phyloP scores from a whole-genome alignment of 352 stramenopile species.

The Hyphochytrium catenoides region DNA sequence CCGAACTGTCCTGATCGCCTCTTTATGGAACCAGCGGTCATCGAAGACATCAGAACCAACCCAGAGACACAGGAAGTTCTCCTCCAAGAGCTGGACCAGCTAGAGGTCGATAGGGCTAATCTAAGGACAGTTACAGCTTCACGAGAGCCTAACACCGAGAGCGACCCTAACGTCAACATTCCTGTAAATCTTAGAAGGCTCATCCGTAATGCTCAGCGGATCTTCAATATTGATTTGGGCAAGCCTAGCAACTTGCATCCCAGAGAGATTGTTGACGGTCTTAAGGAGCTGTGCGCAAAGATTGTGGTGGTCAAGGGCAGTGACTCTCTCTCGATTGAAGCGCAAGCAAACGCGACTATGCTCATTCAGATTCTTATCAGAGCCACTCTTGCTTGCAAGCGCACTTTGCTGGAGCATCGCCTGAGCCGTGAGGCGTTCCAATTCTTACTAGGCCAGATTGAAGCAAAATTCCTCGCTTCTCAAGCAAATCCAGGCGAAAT shows the following conservation, averaged over 20 bases:
- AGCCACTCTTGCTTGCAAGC: slow-evolving; percentile 85
- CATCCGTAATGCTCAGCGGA: slow-evolving; percentile 86
- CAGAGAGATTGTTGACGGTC: slow-evolving; percentile 55
- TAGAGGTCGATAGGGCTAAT: slow-evolving; percentile 81
- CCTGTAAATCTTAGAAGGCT: slow-evolving; percentile 81
- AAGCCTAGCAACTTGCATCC: slow-evolving; percentile 79
- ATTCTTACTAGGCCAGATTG: slow-evolving; percentile 83
- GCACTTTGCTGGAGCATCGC: slow-evolving; percentile 81
- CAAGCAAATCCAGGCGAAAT: slow-evolving; percentile 92
- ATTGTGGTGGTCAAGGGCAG: slow-evolving; percentile 88
- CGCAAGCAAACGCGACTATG: slow-evolving; percentile 90
- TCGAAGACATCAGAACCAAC: slow-evolving; percentile 75
- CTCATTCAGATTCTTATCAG: slow-evolving; percentile 94
- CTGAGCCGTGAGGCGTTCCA: slow-evolving; percentile 87
- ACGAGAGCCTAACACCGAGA: slow-evolving; percentile 76
- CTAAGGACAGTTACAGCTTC: slow-evolving; percentile 82
- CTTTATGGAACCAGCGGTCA: slow-evolving; percentile 55
- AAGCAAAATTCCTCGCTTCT: slow-evolving; percentile 84
- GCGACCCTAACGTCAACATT: slow-evolving; percentile 62
- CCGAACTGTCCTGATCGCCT: slow-evolving; percentile 52
- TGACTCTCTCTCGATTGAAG: slow-evolving; percentile 79
- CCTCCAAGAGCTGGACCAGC: slow-evolving; percentile 72
- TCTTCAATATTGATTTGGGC: slow-evolving; percentile 74
- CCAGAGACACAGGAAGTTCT: slow-evolving; percentile 75
- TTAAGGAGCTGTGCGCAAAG: slow-evolving; percentile 76